Conservation (phyloP, 768 basidiomycete genomes). For the Mycena floridula region DNA sequence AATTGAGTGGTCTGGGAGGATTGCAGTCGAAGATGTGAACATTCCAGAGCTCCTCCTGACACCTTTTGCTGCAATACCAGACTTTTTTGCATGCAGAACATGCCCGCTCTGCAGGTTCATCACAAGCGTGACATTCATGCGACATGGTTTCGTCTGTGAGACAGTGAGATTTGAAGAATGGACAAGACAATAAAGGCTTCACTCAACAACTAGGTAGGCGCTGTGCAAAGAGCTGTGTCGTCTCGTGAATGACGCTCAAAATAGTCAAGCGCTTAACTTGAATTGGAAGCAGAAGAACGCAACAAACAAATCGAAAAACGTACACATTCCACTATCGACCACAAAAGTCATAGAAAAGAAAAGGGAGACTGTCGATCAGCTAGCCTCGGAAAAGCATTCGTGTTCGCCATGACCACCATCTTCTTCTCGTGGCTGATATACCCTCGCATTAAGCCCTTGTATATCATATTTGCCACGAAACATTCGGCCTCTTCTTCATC, state of each 20-base stretch:
- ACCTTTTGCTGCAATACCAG: not conserved
- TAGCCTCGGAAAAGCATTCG: slow-evolving; percentile 75
- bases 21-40: not conserved
- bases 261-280: too few species aligned
- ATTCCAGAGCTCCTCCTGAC: not conserved
- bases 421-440: slow-evolving; percentile 96
- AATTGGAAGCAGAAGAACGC: too few species aligned
- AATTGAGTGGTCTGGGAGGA: not conserved
- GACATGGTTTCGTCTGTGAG: too few species aligned
- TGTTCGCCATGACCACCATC: slow-evolving; percentile 83
- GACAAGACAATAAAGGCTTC: too few species aligned
- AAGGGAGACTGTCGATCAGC: slow-evolving; percentile 58
- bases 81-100: not conserved
- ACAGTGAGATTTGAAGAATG: too few species aligned
- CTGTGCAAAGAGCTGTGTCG: too few species aligned
- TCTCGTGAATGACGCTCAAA: too few species aligned
- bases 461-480: slow-evolving; percentile 92
- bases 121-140: not conserved
- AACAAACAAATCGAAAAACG: too few species aligned
- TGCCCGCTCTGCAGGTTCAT: not conserved
- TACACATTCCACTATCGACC: too few species aligned
- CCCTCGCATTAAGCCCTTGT: slow-evolving; percentile 86
- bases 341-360: slow-evolving; percentile 13
- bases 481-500: slow-evolving; percentile 85
- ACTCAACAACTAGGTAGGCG: too few species aligned